phyloP scores from a whole-genome alignment of 352 stramenopile genomes.

The Elongisporangium prolatum region DNA sequence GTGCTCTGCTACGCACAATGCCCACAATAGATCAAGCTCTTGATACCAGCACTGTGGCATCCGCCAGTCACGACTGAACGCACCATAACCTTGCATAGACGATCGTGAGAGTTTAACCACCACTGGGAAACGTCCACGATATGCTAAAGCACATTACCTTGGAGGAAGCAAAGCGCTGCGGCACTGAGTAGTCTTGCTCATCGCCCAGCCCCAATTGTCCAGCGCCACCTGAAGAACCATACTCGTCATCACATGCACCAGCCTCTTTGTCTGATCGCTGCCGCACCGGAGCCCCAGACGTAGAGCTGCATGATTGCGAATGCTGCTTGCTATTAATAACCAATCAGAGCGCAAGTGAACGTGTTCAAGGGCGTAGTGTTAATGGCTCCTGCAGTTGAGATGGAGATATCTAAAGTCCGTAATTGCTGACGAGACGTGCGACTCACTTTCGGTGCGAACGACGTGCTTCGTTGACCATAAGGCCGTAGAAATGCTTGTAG shows the following conservation, averaged over 20 bases:
- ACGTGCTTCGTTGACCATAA: slow-evolving; percentile 77
- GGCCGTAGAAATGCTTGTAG: slow-evolving; percentile 76
- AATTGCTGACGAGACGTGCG: background rate
- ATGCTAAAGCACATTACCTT: slow-evolving; percentile 4
- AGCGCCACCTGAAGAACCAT: slow-evolving; percentile 30
- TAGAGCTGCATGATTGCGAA: slow-evolving; percentile 13
- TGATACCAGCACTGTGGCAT: slow-evolving; percentile 64
- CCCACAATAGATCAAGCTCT: background rate
- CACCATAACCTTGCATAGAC: slow-evolving; percentile 13
- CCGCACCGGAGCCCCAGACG: slow-evolving; percentile 63
- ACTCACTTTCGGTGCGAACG: slow-evolving; percentile 55
- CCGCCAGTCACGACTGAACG: slow-evolving; percentile 47
- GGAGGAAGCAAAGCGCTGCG: slow-evolving; percentile 28
- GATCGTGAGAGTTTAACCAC: background rate
- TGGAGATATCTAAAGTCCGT: background rate
- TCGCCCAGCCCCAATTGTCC: slow-evolving; percentile 63
- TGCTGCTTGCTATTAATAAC: background rate
- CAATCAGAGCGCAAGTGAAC: background rate
- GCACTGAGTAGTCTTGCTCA: slow-evolving; percentile 45
- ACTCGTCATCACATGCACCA: background rate
- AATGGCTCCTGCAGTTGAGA: background rate
- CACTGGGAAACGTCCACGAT: slow-evolving; percentile 1
- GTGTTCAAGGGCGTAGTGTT: background rate
- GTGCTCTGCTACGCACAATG: background rate
- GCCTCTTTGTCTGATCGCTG: background rate